Percentiles rank a stretch among this genome's conserved stretches.
phyloP scores from a whole-genome alignment of 306 rosid genomes.

The Medicago arabica region DNA sequence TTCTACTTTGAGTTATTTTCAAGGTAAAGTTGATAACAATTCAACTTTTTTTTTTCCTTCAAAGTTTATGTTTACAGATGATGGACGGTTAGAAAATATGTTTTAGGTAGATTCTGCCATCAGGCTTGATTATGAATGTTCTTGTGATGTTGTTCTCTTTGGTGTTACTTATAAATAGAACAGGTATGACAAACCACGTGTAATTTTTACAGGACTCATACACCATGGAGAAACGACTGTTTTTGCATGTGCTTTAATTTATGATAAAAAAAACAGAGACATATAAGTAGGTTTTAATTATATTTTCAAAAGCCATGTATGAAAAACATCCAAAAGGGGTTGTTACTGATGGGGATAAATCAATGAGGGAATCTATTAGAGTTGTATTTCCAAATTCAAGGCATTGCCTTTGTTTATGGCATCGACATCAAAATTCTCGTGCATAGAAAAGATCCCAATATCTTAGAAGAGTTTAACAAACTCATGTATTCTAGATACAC shows the following conservation, averaged over 20 bases:
- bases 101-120: not conserved
- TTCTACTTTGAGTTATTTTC: not conserved
- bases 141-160: not conserved
- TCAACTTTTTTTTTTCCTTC: not conserved
- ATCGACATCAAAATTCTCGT: not conserved
- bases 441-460: not conserved
- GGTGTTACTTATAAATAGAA: not conserved
- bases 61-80: not conserved
- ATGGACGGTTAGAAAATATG: not conserved
- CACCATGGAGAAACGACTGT: not conserved
- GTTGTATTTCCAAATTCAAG: not conserved
- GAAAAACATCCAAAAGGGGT: not conserved
- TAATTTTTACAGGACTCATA: not conserved
- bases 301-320: not conserved
- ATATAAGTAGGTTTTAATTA: not conserved
- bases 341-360: not conserved
- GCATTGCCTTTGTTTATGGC: not conserved
- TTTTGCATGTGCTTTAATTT: not conserved
- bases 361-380: not conserved
- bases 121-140: not conserved
- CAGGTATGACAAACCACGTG: not conserved
- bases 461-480: not conserved
- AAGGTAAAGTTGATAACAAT: not conserved
- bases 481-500: not conserved
- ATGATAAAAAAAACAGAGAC: not conserved